Conservation (phyloP, 192 early-diverging fungal species). For the Linnemannia schmuckeri region DNA sequence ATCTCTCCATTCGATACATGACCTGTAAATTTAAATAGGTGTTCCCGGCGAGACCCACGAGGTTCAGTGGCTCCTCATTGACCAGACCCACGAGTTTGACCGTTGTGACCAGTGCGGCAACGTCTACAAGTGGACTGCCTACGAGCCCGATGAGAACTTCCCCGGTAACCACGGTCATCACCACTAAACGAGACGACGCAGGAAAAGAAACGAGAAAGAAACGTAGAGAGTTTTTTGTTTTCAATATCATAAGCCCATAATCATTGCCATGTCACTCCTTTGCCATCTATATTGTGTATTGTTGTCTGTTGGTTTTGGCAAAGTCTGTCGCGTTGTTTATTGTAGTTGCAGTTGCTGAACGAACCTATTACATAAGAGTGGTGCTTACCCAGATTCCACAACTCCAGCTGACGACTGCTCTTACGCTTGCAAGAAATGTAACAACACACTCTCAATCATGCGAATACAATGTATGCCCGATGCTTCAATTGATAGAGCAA, state of each 20-base stretch:
- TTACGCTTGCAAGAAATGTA: neutral
- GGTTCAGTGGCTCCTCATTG: conserved; percentile 89
- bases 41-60: conserved; percentile 96
- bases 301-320: neutral
- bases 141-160: conserved; percentile 58
- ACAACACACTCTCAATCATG: neutral
- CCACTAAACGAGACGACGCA: conserved; percentile 35
- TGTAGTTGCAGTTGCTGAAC: neutral
- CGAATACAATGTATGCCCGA: neutral
- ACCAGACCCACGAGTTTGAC: conserved; percentile 81
- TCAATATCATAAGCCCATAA: conserved; percentile 3
- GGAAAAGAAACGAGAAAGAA: conserved; percentile 23
- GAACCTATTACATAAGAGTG: too few relatives aligned
- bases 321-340: neutral
- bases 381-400: neutral
- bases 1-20: conserved; percentile 1
- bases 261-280: conserved; percentile 6
- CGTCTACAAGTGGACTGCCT: conserved; percentile 70
- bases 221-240: conserved; percentile 49
- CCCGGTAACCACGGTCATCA: conserved; percentile 55
- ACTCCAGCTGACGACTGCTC: neutral
- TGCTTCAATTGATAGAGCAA: neutral
- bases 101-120: conserved; percentile 97
- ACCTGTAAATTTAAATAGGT: conserved; percentile 66
- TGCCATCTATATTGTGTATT: neutral